phyloP scores from a whole-genome alignment of 768 basidiomycete genomes.

The Boletus reticuloceps region DNA sequence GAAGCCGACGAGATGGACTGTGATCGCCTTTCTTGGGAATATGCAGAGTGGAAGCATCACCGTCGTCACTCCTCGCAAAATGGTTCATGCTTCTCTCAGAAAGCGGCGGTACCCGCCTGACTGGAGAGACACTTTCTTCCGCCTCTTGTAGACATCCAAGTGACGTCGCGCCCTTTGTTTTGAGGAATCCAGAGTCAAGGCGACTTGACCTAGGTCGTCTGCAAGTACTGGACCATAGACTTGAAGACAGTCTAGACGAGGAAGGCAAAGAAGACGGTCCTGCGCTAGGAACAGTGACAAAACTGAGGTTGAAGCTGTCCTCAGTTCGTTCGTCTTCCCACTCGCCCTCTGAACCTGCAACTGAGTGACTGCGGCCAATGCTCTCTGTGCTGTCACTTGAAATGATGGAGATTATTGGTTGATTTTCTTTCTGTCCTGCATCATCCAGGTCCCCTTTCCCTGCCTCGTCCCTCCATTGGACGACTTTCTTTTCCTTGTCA shows the following conservation, averaged over 20 bases:
- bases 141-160: slow-evolving; percentile 70
- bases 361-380: slow-evolving; percentile 37
- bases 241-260: slow-evolving; percentile 27
- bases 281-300: slow-evolving; percentile 33
- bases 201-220: slow-evolving; percentile 63
- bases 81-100: slow-evolving; percentile 69
- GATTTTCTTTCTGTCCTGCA: slow-evolving; percentile 34
- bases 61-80: slow-evolving; percentile 26
- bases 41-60: slow-evolving; percentile 20
- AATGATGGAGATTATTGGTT: slow-evolving; percentile 26
- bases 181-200: slow-evolving; percentile 68
- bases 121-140: slow-evolving; percentile 54
- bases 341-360: slow-evolving; percentile 75
- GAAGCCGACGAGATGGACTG: slow-evolving; percentile 48
- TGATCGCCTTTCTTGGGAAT: slow-evolving; percentile 36
- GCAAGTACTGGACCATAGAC: slow-evolving; percentile 12
- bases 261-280: slow-evolving; percentile 35
- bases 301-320: slow-evolving; percentile 63
- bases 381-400: slow-evolving; percentile 37
- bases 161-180: slow-evolving; percentile 44
- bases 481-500: slow-evolving; percentile 70
- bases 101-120: slow-evolving; percentile 39
- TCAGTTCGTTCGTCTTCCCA: slow-evolving; percentile 91
- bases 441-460: slow-evolving; percentile 83
- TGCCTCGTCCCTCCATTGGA: slow-evolving; percentile 86